phyloP scores from a whole-genome alignment of 108 stramenopile species.

The Conticribra weissflogii region DNA sequence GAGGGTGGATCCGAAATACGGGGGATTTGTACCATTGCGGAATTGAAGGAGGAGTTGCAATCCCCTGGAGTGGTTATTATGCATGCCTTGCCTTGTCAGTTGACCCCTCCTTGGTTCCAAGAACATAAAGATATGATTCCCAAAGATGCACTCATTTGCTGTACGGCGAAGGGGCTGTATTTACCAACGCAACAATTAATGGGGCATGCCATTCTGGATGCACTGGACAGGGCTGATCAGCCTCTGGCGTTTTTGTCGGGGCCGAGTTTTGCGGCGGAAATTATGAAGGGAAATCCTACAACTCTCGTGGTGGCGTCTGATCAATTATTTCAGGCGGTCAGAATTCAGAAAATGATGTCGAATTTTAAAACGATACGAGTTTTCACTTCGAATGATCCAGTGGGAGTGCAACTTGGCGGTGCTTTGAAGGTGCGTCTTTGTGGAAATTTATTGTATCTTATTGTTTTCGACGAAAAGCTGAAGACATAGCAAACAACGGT shows the following conservation, averaged over 20 bases:
- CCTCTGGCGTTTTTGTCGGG: conserved; percentile 83
- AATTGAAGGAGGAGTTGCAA: conserved; percentile 25
- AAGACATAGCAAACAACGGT: too few species aligned
- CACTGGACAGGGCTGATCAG: conserved; percentile 67
- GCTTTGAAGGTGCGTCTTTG: too few species aligned
- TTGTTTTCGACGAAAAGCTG: too few species aligned
- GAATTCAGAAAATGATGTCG: conserved; percentile 50
- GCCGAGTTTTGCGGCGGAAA: conserved; percentile 87
- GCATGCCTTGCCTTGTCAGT: conserved; percentile 78
- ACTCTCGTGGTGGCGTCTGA: conserved; percentile 81
- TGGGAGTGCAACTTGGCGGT: conserved; percentile 67
- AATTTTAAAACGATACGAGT: conserved; percentile 59
- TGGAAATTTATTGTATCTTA: too few species aligned
- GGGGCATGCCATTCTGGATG: conserved; percentile 66
- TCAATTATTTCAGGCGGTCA: conserved; percentile 53
- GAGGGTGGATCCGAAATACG: conserved; percentile 57
- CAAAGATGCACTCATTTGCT: conserved; percentile 57
- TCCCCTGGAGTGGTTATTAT: conserved; percentile 61
- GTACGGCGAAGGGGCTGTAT: conserved; percentile 87
- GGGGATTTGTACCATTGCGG: conserved; percentile 45
- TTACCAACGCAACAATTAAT: conserved; percentile 63
- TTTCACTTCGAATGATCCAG: conserved; percentile 81
- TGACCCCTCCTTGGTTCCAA: conserved; percentile 63
- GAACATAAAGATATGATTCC: conserved; percentile 63
- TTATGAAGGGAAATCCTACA: conserved; percentile 80